phyloP scores from a whole-genome alignment of 2,329 filamentous ascomycete genomes.

The Alternaria novae-zelandiae region DNA sequence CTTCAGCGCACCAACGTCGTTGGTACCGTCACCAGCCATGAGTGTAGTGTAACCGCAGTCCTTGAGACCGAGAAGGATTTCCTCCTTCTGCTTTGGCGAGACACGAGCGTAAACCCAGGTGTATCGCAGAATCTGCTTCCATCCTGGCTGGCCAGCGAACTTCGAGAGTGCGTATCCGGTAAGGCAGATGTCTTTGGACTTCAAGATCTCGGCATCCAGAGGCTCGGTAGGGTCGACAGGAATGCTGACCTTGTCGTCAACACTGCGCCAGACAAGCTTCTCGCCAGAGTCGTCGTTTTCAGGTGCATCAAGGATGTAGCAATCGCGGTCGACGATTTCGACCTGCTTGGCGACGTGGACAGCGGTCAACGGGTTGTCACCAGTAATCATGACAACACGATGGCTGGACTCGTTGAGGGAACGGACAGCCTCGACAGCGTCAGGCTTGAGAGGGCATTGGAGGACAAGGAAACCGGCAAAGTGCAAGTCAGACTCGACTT shows the following conservation, averaged over 20 bases:
- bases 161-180: conserved; percentile 93
- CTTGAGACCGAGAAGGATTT: conserved; percentile 95
- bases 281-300: conserved; percentile 84
- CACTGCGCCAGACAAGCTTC: conserved; percentile 89
- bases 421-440: conserved; percentile 89
- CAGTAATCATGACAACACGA: conserved; percentile 98
- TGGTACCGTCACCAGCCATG: conserved; percentile 98
- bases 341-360: conserved; percentile 95
- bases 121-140: conserved; percentile 80
- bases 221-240: conserved; percentile 82
- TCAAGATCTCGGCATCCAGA: conserved; percentile 80
- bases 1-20: conserved; percentile 96
- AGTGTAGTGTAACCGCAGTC: conserved; percentile 97
- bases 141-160: conserved; percentile 80
- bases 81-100: conserved; percentile 98
- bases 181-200: conserved; percentile 89
- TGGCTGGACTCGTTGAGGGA: conserved; percentile 99
- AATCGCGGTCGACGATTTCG: conserved; percentile 95
- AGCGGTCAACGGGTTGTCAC: conserved; percentile 95
- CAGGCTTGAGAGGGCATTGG: conserved; percentile 94
- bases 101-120: conserved; percentile 98
- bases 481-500: conserved; percentile 80
- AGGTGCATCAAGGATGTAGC: conserved; percentile 91
- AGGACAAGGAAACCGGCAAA: conserved; percentile 97
- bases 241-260: conserved; percentile 87